Base-by-base conservation (phyloP, 164 flowering plant species). In the Aristolochia contorta region DNA sequence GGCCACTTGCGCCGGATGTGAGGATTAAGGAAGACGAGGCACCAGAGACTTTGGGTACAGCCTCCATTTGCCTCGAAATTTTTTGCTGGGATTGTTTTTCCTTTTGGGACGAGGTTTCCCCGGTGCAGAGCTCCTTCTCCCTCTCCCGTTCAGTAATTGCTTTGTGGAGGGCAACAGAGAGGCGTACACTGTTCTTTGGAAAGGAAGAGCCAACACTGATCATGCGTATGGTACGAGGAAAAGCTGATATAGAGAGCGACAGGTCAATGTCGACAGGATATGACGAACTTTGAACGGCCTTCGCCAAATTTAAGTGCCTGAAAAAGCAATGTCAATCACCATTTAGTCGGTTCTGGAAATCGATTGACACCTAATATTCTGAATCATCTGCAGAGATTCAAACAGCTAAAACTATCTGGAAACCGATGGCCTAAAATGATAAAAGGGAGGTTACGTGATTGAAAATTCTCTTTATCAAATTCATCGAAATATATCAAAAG, bases 1-100 rank as follows among this genome's bases (percentile, higher is more conserved):
- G 75, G 1, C 84, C 86, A 61, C 82, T 87, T 0, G 90, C 88
- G 10, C 90, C 94, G 0, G 90, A 79, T 15, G 87, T 84, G 8
- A 86, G 62, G 1, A 86, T 75, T 68, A 77, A 21, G 51, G 84
- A 22, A 20, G 67, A n/a, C 22, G 74, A 49, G 1, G 65, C n/a
- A 12, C 27, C 64, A 3, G 65, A 9, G 48, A 61, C 18, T 62
- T 48, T 67, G 12, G 30, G 47, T 15, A 52, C n/a, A 7, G 70
- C 20, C n/a, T 66, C 67, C 59, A 64, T 50, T 20, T 12, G 14
- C 46, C 21, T 41, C 47, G 45, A 22, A 21, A 12, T 49, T 41
- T 45, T 30, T n/a, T 37, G 50, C n/a, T 13, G 48, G 45, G 37
- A 53, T 12, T 13, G n/a, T 6, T 25, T 23, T 12, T 16, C 47